Evolutionary conservation across 208 protist species (phyloP).

Genomic region (Leishmania turanica): DNA sequence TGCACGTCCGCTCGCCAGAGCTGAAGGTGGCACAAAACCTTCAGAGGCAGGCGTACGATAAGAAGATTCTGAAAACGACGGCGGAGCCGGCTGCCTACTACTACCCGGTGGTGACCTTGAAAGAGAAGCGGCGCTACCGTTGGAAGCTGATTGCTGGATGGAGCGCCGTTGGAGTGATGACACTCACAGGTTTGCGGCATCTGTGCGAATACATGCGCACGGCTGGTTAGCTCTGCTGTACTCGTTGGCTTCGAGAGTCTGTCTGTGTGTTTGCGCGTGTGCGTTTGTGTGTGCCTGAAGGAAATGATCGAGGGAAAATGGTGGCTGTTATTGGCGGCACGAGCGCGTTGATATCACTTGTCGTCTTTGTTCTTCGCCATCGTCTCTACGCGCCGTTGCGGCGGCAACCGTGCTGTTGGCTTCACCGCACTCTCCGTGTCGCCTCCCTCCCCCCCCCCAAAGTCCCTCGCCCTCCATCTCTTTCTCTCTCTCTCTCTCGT

Average conservation of each 20-base stretch:
- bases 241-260: background rate
- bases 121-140: constrained; percentile 34
- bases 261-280: background rate
- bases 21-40: constrained; percentile 72
- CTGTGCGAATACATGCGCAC: constrained; percentile 45
- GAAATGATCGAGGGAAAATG: background rate
- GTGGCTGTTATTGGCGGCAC: background rate
- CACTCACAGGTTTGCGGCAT: constrained; percentile 10
- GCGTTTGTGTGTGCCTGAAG: background rate
- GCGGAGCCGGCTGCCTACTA: constrained; percentile 73
- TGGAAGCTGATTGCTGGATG: constrained; percentile 30
- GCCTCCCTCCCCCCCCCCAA: background rate
- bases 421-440: background rate
- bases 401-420: background rate
- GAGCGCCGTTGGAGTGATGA: constrained; percentile 11
- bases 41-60: constrained; percentile 61
- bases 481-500: background rate
- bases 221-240: constrained; percentile 17
- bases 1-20: constrained; percentile 61
- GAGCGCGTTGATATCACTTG: too few species aligned
- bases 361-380: background rate
- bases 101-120: constrained; percentile 42
- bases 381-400: background rate
- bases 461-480: background rate
- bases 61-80: constrained; percentile 68